phyloP scores from a whole-genome alignment of 2,329 filamentous ascomycete species.

The Cryphonectria radicalis region DNA sequence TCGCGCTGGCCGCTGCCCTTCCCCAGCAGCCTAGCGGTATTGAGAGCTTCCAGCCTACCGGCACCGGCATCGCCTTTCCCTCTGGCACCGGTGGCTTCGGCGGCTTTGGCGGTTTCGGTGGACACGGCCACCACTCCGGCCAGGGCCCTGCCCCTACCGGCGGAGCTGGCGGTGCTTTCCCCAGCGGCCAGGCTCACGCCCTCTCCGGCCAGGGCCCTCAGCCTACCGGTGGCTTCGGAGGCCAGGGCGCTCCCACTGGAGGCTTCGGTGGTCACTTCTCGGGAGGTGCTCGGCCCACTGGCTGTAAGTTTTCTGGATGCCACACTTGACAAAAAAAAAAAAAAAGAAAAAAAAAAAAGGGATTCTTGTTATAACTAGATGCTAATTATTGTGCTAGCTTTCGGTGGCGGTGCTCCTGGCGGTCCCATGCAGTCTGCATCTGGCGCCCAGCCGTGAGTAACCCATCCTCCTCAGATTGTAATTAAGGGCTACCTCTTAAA shows the following conservation, averaged over 20 bases:
- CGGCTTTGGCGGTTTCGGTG: conserved; percentile 8
- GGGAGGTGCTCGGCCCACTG: conserved; percentile 16
- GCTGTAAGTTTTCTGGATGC: neutral
- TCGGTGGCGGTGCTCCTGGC: conserved; percentile 6
- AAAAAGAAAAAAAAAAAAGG: neutral
- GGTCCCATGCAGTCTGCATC: neutral
- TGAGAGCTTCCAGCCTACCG: neutral
- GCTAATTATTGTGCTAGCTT: neutral
- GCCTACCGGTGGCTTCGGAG: conserved; percentile 21
- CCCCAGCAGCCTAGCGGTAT: conserved; percentile 20
- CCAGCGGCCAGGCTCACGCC: conserved; percentile 3
- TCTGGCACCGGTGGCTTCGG: conserved; percentile 21
- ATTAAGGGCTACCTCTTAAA: no score
- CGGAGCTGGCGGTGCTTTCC: neutral
- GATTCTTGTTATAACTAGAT: neutral
- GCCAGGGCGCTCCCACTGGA: neutral
- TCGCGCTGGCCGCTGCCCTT: conserved; percentile 26
- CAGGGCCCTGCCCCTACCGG: conserved; percentile 4
- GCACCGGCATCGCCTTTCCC: conserved; percentile 17
- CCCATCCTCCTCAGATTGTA: neutral
- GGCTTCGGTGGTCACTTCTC: neutral
- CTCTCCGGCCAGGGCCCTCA: conserved; percentile 8
- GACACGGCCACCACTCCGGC: conserved; percentile 17
- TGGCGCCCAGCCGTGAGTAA: conserved; percentile 16
- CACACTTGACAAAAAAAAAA: no score